A percentile compares a stretch with the other conserved stretches of the same genome.
Conservation (phyloP, 2,329 filamentous ascomycete genomes). For the Trichoderma aggressivum region DNA sequence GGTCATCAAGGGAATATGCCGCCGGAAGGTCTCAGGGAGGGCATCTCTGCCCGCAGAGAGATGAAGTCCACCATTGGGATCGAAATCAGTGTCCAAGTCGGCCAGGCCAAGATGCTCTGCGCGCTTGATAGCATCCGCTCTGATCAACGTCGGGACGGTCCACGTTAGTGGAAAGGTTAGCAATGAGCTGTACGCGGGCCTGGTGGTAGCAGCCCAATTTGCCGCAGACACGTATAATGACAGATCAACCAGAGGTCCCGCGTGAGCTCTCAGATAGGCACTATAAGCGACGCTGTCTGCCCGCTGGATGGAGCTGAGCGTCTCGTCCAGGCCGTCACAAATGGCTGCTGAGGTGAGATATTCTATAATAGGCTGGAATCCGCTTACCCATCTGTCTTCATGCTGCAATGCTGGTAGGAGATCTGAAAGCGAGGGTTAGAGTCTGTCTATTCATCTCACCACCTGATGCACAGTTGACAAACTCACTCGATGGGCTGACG, state of each 20-base stretch:
- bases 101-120: slow-evolving; percentile 69
- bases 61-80: slow-evolving; percentile 37
- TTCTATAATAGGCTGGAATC: slow-evolving; percentile 58
- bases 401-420: slow-evolving; percentile 54
- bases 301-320: slow-evolving; percentile 37
- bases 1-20: slow-evolving; percentile 35
- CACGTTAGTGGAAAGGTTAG: slow-evolving; percentile 87
- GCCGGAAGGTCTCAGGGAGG: slow-evolving; percentile 40
- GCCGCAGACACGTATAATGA: slow-evolving; percentile 86
- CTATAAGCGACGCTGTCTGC: slow-evolving; percentile 53
- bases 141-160: slow-evolving; percentile 71
- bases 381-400: slow-evolving; percentile 51
- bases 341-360: slow-evolving; percentile 47
- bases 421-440: slow-evolving; percentile 35
- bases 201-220: slow-evolving; percentile 76
- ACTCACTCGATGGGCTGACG: slow-evolving; percentile 67
- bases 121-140: slow-evolving; percentile 64
- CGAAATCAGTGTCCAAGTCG: slow-evolving; percentile 60
- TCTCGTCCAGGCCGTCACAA: slow-evolving; percentile 38
- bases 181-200: slow-evolving; percentile 75
- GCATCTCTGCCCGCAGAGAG: slow-evolving; percentile 36
- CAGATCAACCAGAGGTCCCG: slow-evolving; percentile 76
- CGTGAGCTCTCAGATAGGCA: slow-evolving; percentile 70
- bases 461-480: background rate
- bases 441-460: background rate